Base-by-base conservation (phyloP, 768 basidiomycete species). In the Serendipita sp. region DNA sequence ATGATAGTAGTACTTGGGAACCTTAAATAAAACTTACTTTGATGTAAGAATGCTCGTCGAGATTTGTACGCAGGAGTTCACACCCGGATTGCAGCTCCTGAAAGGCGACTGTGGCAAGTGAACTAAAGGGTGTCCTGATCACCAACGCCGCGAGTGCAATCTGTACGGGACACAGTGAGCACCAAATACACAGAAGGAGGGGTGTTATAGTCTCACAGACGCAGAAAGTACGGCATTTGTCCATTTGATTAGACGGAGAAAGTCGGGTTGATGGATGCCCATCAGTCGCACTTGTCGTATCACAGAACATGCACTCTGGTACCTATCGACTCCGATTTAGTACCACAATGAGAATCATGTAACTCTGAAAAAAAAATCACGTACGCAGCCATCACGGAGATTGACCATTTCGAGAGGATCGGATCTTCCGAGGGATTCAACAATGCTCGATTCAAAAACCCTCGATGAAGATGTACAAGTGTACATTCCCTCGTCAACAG, bases 321-420 rank as follows among this genome's bases (percentile, higher is more conserved):
- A 60, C 6, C 55, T 60, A 52, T 40, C 37, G 13, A 5, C 2
- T 40, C 13, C 37, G 1, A 23, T 23, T 40, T 13, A 31, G 48
- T 8, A 50, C 18, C 48, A 31, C 23, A 23, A 23, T 1, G 3
- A 18, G 2, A 50, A 50, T 50, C n/a, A 8, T 6, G n/a, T 2
- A 50, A 50, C 8, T 50, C 6, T 60, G 27, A 60, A 60, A 11
- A 53, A 53, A 29, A 29, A 5, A 60, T 34, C 8, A 31, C 55
- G n/a, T 60, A 60, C 55, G 55, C 55, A n/a, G 55, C 55, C 55
- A 60, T 60, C 2, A 60, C 55, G 11, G 55, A 60, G 55, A 60
- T 60, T 2, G 55, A 60, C 23, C 33, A 60, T 34, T 60, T 60
- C 23, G 27, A 31, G 4, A 60, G 55, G 33, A 60, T 60, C 6